phyloP scores from a whole-genome alignment of 768 basidiomycete genomes.

The Phaffia tasmanica region DNA sequence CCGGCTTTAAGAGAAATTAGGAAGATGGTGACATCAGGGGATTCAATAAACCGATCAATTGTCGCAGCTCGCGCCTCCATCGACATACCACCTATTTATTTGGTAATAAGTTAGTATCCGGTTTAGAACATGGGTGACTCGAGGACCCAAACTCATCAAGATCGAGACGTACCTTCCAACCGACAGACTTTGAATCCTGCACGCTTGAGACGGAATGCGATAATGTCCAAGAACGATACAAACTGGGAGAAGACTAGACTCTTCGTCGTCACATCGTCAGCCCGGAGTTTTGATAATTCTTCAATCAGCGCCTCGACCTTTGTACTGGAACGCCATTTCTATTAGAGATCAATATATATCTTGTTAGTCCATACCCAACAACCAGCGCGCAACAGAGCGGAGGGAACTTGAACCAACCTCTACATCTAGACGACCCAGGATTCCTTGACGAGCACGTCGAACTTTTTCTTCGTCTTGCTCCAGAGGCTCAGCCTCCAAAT shows the following conservation, averaged over 20 bases:
- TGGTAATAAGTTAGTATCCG: slow-evolving; percentile 31
- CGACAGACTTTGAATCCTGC: slow-evolving; percentile 80
- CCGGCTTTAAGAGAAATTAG: slow-evolving; percentile 55
- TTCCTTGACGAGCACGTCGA: slow-evolving; percentile 61
- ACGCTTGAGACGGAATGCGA: slow-evolving; percentile 80
- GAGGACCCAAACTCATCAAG: slow-evolving; percentile 84
- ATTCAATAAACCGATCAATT: slow-evolving; percentile 51
- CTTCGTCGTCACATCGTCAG: slow-evolving; percentile 82
- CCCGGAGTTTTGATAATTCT: slow-evolving; percentile 72
- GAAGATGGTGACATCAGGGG: slow-evolving; percentile 91
- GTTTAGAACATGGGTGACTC: slow-evolving; percentile 66
- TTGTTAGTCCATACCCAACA: not conserved
- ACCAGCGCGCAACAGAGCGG: too few relatives aligned
- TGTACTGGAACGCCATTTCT: slow-evolving; percentile 82
- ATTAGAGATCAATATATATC: not conserved
- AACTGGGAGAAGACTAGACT: slow-evolving; percentile 96
- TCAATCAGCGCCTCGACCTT: slow-evolving; percentile 96
- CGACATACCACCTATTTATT: not conserved
- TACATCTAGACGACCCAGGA: slow-evolving; percentile 77
- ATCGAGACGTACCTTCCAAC: slow-evolving; percentile 93
- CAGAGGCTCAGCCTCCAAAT: slow-evolving; percentile 84
- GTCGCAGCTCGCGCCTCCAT: slow-evolving; percentile 15
- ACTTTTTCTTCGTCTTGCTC: slow-evolving; percentile 56
- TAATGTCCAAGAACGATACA: slow-evolving; percentile 63
- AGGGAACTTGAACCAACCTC: slow-evolving; percentile 38